Conservation (phyloP, 805 yeast species). For the Scheffersomyces ergatensis region DNA sequence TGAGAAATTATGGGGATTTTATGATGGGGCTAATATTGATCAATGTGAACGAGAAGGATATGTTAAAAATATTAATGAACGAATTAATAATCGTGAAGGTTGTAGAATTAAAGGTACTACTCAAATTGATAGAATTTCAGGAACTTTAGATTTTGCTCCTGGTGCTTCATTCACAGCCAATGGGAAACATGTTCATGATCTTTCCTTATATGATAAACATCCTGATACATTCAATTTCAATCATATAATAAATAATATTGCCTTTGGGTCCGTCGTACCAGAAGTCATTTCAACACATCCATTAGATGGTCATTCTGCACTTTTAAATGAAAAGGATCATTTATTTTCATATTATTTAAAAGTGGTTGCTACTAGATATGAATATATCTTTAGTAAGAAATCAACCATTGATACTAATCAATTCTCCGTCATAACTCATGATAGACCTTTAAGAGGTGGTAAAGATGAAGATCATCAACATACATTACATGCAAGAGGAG, state of each 20-base stretch:
- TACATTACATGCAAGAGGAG: slow-evolving; percentile 79
- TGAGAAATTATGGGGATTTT: slow-evolving; percentile 79
- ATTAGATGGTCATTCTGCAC: slow-evolving; percentile 51
- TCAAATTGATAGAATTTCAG: slow-evolving; percentile 78
- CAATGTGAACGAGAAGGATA: slow-evolving; percentile 93
- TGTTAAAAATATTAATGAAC: slow-evolving; percentile 56
- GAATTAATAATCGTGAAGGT: slow-evolving; percentile 66
- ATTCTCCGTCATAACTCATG: slow-evolving; percentile 84
- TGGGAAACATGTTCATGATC: slow-evolving; percentile 79
- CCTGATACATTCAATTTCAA: slow-evolving; percentile 64
- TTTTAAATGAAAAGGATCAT: slow-evolving; percentile 51
- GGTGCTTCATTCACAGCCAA: slow-evolving; percentile 67
- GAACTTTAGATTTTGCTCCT: slow-evolving; percentile 94
- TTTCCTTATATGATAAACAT: slow-evolving; percentile 63
- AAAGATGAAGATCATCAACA: slow-evolving; percentile 88
- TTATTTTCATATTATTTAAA: slow-evolving; percentile 77
- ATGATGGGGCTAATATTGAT: slow-evolving; percentile 79
- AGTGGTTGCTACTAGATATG: slow-evolving; percentile 87
- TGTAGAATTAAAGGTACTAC: slow-evolving; percentile 83
- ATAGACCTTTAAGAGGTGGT: slow-evolving; percentile 83
- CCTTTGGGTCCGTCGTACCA: slow-evolving; percentile 59
- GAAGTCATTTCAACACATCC: slow-evolving; percentile 57
- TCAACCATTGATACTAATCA: slow-evolving; percentile 76
- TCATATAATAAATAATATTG: slow-evolving; percentile 75
- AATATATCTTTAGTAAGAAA: slow-evolving; percentile 51